phyloP scores from a whole-genome alignment of 352 stramenopile genomes.

The Phytophthora pluvialis region DNA sequence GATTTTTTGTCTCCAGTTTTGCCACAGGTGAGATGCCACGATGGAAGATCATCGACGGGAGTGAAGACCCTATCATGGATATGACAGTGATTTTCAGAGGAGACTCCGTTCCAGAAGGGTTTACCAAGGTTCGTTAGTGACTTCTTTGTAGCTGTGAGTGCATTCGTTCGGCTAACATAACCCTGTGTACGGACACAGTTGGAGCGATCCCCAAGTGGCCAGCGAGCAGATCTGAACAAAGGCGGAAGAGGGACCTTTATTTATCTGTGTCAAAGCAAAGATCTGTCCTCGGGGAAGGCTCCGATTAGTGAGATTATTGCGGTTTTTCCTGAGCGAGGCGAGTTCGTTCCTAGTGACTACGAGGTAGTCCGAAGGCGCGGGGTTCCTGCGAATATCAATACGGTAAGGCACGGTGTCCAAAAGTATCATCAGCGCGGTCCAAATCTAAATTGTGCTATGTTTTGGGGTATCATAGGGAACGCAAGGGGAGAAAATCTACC shows the following conservation, averaged over 20 bases:
- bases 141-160: neutral
- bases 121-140: slow-evolving; percentile 63
- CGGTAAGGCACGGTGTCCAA: slow-evolving; percentile 36
- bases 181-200: slow-evolving; percentile 43
- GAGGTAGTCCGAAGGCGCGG: slow-evolving; percentile 72
- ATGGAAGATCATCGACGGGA: slow-evolving; percentile 57
- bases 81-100: slow-evolving; percentile 82
- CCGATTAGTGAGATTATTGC: slow-evolving; percentile 82
- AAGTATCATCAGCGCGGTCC: neutral
- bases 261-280: slow-evolving; percentile 74
- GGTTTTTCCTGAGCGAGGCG: slow-evolving; percentile 79
- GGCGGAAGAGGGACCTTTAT: slow-evolving; percentile 79
- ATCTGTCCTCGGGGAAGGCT: slow-evolving; percentile 48
- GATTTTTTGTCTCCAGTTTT: slow-evolving; percentile 6
- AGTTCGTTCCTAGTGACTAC: slow-evolving; percentile 81
- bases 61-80: slow-evolving; percentile 69
- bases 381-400: slow-evolving; percentile 74
- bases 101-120: slow-evolving; percentile 71
- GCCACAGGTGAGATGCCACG: slow-evolving; percentile 24
- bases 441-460: neutral
- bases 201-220: slow-evolving; percentile 72
- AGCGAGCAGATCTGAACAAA: slow-evolving; percentile 84
- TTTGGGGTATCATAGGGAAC: slow-evolving; percentile 51
- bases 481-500: slow-evolving; percentile 81
- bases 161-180: neutral